A percentile compares a stretch with the other conserved stretches of the same genome.
Conservation (phyloP, 1,139 yeast species). For the Trichomonascaceae sp. region DNA sequence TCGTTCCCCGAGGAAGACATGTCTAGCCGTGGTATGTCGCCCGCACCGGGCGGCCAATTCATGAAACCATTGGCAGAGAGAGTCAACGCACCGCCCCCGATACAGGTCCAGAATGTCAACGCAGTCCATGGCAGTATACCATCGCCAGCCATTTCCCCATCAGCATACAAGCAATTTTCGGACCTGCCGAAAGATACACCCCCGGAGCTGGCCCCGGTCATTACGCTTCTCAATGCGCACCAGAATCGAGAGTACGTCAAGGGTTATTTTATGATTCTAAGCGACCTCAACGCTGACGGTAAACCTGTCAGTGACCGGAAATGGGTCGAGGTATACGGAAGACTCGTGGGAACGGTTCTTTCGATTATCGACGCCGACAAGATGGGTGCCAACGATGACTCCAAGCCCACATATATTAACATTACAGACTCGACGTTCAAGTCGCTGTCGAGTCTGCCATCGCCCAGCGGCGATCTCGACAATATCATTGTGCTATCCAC, state of each 20-base stretch:
- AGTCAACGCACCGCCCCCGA: no score
- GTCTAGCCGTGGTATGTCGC: no score
- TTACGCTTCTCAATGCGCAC: slow-evolving; percentile 40
- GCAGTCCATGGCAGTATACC: no score
- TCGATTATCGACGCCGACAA: slow-evolving; percentile 88
- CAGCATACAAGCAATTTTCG: no score
- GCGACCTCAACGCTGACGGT: slow-evolving; percentile 41
- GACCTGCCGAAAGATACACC: slow-evolving; percentile 28
- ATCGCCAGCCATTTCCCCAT: no score
- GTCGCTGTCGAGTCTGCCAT: slow-evolving; percentile 49
- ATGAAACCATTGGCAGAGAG: no score
- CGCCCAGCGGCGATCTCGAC: slow-evolving; percentile 49
- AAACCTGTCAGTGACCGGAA: slow-evolving; percentile 61
- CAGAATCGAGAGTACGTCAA: slow-evolving; percentile 37
- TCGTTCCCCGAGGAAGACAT: no score
- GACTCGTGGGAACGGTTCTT: slow-evolving; percentile 76
- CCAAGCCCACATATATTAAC: slow-evolving; percentile 72
- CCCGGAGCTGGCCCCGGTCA: slow-evolving; percentile 40
- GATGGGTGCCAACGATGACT: slow-evolving; percentile 36
- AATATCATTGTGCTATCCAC: slow-evolving; percentile 83
- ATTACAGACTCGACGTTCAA: slow-evolving; percentile 84
- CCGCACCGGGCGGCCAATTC: no score
- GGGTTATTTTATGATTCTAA: slow-evolving; percentile 32
- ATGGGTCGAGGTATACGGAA: slow-evolving; percentile 92
- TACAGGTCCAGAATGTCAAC: no score